Evolutionary conservation across 768 basidiomycete genomes (phyloP), one percentile per base, ranked within the genome.

Genomic region (Leucosporidium creatinivorum): DNA sequence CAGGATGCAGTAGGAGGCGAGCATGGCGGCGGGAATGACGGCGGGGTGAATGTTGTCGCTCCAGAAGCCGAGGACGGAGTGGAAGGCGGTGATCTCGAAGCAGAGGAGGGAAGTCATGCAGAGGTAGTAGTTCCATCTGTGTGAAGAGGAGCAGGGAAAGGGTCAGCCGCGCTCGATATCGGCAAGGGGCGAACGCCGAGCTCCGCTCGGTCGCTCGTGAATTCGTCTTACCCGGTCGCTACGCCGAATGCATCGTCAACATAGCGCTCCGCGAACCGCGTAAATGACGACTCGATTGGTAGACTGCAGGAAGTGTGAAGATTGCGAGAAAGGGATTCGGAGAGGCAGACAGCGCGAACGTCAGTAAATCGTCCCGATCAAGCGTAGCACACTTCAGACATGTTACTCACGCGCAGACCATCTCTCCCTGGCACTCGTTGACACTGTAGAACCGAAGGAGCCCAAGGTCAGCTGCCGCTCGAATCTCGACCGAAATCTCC

Each of bases 71-170:
- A 54, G 19, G 4, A 54, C 52, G 17, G 52, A 26, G 15, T 54
- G 52, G 17, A 54, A 30, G 9, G 52, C 52, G 25, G 52, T 54
- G 26, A 54, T 17, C n/a, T 54, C 52, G 52, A 54, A 54, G 52
- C 33, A 58, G 23, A 48, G 44, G 4, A 82, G 84, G 6, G 82
- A 81, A 6, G 82, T 81, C 18, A 85, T 75, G 74, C 85, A 84
- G 2, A 54, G n/a, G 9, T 18, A 17, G 52, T 54, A 54, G 52
- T 54, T 54, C 52, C 52, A 54, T 10, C 52, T 44, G 39, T 44
- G n/a, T n/a, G n/a, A n/a, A n/a, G 39, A 44, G 39, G 39, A 17
- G 39, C 39, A 44, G 39, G 13, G 39, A 44, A 44, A 13, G 15
- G 39, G 39, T 44, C 39, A 44, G 39, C 39, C 2, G 6, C 8